A percentile compares a stretch with the other conserved stretches of the same genome.
Evolutionary conservation across 331 rosid species (phyloP).

Genomic region (Dryas integrifolia): DNA sequence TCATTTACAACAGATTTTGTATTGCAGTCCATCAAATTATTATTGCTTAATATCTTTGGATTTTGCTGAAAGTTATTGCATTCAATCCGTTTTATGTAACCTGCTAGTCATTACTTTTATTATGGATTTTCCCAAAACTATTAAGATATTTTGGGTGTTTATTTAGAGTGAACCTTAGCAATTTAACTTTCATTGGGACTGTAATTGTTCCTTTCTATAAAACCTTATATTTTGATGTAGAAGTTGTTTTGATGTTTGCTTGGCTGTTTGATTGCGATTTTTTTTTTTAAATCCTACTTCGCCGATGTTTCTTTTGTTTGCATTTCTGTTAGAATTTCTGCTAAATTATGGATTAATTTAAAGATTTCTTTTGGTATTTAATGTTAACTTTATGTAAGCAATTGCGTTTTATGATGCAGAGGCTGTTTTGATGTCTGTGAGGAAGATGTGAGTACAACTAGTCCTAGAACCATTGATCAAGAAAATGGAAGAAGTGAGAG

Average conservation of each 20-base stretch:
- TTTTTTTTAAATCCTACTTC: not conserved
- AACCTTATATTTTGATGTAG: not conserved
- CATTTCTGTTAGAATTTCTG: not conserved
- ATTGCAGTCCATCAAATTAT: not conserved
- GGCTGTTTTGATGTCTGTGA: constrained; percentile 87
- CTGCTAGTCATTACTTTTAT: not conserved
- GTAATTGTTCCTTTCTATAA: not conserved
- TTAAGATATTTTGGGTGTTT: not conserved
- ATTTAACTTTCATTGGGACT: not conserved
- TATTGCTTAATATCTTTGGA: not conserved
- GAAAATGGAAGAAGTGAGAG: constrained; percentile 63
- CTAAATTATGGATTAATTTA: too few species aligned
- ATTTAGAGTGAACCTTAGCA: not conserved
- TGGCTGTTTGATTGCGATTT: not conserved
- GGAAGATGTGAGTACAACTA: constrained; percentile 55
- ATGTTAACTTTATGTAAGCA: not conserved
- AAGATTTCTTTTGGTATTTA: not conserved
- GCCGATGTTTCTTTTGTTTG: not conserved
- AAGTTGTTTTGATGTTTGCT: not conserved
- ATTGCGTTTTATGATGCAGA: constrained; percentile 44
- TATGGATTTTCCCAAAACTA: not conserved
- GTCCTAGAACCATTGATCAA: constrained; percentile 45
- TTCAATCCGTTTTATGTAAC: not conserved
- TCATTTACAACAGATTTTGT: not conserved
- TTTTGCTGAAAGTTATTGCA: constrained; percentile 6